Conservation (phyloP, 176 grass and related monocot species). For the Lolium perenne region DNA sequence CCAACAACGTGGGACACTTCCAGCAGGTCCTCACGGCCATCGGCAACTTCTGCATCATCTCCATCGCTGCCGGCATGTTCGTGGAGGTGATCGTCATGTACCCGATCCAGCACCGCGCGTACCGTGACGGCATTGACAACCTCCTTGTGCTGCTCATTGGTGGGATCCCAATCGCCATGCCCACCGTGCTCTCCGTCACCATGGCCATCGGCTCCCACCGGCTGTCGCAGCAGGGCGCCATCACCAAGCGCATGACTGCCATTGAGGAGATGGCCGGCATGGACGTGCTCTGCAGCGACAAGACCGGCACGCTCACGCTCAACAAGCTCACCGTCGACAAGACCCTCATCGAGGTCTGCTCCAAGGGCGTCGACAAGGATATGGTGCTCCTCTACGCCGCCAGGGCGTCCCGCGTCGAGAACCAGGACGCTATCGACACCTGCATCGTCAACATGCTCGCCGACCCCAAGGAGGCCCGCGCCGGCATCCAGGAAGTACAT, state of each 20-base stretch:
- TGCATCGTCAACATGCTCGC: conserved; percentile 88
- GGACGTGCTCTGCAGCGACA: conserved; percentile 98
- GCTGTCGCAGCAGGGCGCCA: conserved; percentile 83
- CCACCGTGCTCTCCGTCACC: conserved; percentile 94
- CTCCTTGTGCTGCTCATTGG: conserved; percentile 95
- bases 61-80: conserved; percentile 76
- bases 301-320: conserved; percentile 91
- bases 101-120: conserved; percentile 74
- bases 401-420: conserved; percentile 83
- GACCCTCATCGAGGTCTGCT: conserved; percentile 81
- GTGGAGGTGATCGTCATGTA: conserved; percentile 92
- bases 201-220: conserved; percentile 99
- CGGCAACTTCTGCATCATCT: conserved; percentile 97
- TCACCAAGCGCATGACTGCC: conserved; percentile 99
- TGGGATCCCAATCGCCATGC: conserved; percentile 96
- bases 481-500: conserved; percentile 80
- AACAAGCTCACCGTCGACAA: conserved; percentile 99
- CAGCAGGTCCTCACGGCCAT: conserved; percentile 93
- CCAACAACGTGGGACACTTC: conserved; percentile 95
- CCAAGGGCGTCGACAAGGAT: conserved; percentile 78
- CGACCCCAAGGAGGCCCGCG: conserved; percentile 86
- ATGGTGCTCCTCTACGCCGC: conserved; percentile 78
- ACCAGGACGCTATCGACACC: conserved; percentile 96
- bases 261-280: conserved; percentile 99
- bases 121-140: conserved; percentile 91